Conservation (phyloP, 371 early-diverging fungal species). For the Apophysomyces trapeziformis region DNA sequence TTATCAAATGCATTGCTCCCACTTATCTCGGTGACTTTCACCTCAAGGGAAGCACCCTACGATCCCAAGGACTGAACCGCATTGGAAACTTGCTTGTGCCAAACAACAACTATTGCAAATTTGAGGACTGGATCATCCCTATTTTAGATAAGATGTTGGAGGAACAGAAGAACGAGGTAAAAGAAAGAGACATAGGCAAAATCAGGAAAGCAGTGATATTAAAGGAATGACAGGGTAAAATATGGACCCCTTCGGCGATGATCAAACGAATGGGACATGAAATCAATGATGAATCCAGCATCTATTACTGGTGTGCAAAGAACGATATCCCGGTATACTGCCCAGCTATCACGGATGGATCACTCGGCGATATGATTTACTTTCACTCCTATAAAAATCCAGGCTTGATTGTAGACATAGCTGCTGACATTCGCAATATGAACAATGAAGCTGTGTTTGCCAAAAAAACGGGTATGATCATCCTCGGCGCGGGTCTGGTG, state of each 20-base stretch:
- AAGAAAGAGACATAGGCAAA: constrained; percentile 79
- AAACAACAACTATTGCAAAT: constrained; percentile 98
- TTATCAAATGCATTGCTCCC: constrained; percentile 97
- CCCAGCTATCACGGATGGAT: constrained; percentile 99
- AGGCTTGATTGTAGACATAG: constrained; percentile 96
- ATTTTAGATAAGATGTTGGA: constrained; percentile 92
- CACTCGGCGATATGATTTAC: constrained; percentile 99
- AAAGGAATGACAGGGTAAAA: constrained; percentile 45
- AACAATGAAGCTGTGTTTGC: constrained; percentile 96
- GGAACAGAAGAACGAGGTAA: constrained; percentile 80
- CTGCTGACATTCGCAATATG: constrained; percentile 92
- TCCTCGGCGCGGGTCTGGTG: constrained; percentile 98
- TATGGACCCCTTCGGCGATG: constrained; percentile 95
- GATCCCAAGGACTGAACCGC: constrained; percentile 95
- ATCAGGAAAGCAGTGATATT: constrained; percentile 20
- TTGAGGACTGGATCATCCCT: constrained; percentile 98
- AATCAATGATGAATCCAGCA: constrained; percentile 91
- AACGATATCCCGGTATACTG: constrained; percentile 99
- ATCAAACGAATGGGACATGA: constrained; percentile 96
- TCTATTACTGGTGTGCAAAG: constrained; percentile 94
- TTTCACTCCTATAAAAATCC: constrained; percentile 96
- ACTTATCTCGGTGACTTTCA: constrained; percentile 91
- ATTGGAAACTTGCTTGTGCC: constrained; percentile 99
- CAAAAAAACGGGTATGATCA: constrained; percentile 96
- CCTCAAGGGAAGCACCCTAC: constrained; percentile 81